A percentile compares a stretch with the other conserved stretches of the same genome.
phyloP scores from a whole-genome alignment of 108 stramenopile species.

The Nitzschia palea region DNA sequence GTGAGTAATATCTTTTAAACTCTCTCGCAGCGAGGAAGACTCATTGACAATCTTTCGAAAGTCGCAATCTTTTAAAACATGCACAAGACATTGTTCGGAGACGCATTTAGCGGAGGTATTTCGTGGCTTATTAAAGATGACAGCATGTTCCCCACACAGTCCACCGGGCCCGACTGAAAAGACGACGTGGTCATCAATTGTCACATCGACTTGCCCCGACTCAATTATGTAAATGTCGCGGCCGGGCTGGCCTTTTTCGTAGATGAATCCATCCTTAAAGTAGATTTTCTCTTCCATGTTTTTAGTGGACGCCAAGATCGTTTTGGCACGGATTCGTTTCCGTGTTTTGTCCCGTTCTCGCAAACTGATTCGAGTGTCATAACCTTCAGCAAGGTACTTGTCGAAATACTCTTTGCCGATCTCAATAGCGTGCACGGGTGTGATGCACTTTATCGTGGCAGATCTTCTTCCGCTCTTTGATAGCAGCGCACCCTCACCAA shows the following conservation, averaged over 20 bases:
- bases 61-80: conserved; percentile 43
- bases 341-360: conserved; percentile 19
- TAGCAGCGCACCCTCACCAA: conserved; percentile 71
- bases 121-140: conserved; percentile 47
- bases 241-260: conserved; percentile 43
- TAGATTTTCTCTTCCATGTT: conserved; percentile 28
- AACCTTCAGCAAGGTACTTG: conserved; percentile 63
- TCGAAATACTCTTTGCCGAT: conserved; percentile 76
- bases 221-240: conserved; percentile 53
- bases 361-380: conserved; percentile 28
- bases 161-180: conserved; percentile 48
- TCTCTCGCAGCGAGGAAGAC: conserved; percentile 52
- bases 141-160: conserved; percentile 60
- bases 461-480: conserved; percentile 31
- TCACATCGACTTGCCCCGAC: conserved; percentile 51
- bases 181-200: conserved; percentile 36
- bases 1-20: conserved; percentile 62
- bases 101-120: conserved; percentile 63
- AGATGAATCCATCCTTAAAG: conserved; percentile 41
- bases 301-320: conserved; percentile 44
- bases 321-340: conserved; percentile 29
- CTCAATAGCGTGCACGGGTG: conserved; percentile 71
- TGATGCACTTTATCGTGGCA: conserved; percentile 63
- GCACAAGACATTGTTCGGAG: conserved; percentile 48
- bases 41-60: conserved; percentile 53